Evolutionary conservation across 768 basidiomycete species (phyloP).

Genomic region (Trametes cinnabarina): DNA sequence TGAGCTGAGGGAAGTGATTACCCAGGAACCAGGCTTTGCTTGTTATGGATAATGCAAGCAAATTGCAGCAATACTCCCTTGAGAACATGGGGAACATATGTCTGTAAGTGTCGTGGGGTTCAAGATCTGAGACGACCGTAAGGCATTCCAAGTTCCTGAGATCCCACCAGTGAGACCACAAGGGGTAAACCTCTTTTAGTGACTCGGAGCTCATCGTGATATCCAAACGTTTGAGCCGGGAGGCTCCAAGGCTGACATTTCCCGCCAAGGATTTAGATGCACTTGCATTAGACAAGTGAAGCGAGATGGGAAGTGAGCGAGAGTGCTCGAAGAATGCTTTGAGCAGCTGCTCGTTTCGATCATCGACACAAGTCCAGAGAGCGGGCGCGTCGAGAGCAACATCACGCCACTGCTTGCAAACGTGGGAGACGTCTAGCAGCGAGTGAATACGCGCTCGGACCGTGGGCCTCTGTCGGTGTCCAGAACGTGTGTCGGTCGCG

Average conservation of each 20-base stretch:
- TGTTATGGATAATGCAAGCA: too few species aligned
- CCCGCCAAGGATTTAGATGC: too few species aligned
- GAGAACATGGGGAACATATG: background rate
- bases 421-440: constrained; percentile 7
- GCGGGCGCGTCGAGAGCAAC: constrained; percentile 3
- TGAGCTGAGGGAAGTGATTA: too few species aligned
- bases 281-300: background rate
- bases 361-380: constrained; percentile 15
- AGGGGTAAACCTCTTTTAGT: too few species aligned
- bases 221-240: background rate
- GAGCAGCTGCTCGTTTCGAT: background rate
- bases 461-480: constrained; percentile 35
- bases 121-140: too few species aligned
- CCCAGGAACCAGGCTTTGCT: too few species aligned
- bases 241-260: too few species aligned
- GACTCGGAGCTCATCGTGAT: background rate
- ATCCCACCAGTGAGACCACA: too few species aligned
- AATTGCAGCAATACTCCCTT: too few species aligned
- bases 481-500: constrained; percentile 38
- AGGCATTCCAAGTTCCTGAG: background rate
- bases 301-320: background rate
- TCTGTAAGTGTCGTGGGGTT: too few species aligned
- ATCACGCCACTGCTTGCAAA: constrained; percentile 14
- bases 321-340: background rate
- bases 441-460: too few species aligned